These are phyloP conservation scores for Plantago elongata DNA, from an alignment of 257 asterid species.

Conservation along the genomic window DNA sequence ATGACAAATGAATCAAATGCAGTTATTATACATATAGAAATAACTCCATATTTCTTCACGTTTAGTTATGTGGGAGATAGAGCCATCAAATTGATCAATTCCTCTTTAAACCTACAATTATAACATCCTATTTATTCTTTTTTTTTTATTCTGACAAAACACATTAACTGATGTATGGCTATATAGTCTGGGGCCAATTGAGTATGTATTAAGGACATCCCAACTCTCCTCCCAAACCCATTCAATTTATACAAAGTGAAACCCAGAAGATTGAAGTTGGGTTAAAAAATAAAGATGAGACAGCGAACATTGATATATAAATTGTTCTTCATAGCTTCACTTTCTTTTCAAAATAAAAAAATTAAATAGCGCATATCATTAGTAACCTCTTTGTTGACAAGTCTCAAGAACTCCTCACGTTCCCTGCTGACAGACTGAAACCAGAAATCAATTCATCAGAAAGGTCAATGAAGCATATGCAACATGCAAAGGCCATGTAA, in stretches of 20 bases:
- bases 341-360: background rate
- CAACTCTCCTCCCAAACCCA: slow-evolving; percentile 6
- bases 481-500: slow-evolving; percentile 16
- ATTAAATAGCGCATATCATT: slow-evolving; percentile 17
- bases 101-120: too few species aligned
- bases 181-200: slow-evolving; percentile 1
- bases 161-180: background rate
- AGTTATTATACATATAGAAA: too few species aligned
- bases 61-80: too few species aligned
- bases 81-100: too few species aligned
- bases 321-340: slow-evolving; percentile 10
- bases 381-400: slow-evolving; percentile 91
- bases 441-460: slow-evolving; percentile 23
- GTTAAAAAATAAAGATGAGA: background rate
- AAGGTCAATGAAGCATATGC: slow-evolving; percentile 19
- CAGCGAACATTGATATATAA: too few species aligned
- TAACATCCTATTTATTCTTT: too few species aligned
- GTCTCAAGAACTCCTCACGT: slow-evolving; percentile 92
- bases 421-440: slow-evolving; percentile 96
- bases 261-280: slow-evolving; percentile 6
- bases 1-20: too few species aligned
- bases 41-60: too few species aligned
- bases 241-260: background rate
- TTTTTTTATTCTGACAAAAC: too few species aligned
- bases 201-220: background rate